Conservation (phyloP, 192 early-diverging fungal species). For the Phlyctochytrium planicorne region DNA sequence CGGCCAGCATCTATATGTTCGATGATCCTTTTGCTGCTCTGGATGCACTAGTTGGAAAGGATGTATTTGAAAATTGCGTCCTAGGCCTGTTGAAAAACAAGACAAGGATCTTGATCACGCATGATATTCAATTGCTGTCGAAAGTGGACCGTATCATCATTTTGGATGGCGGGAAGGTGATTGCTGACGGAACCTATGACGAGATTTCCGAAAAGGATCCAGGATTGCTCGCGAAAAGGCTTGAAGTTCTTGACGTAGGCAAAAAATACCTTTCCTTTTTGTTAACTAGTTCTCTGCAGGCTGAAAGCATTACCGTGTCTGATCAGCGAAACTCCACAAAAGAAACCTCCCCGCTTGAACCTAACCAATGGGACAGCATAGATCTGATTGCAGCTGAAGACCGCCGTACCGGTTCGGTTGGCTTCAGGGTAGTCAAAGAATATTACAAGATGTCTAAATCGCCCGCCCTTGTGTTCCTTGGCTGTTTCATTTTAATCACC, state of each 20-base stretch:
- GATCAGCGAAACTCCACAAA: no score
- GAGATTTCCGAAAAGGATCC: slow-evolving; percentile 56
- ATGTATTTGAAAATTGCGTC: slow-evolving; percentile 22
- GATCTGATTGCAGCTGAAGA: slow-evolving; percentile 33
- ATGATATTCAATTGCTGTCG: slow-evolving; percentile 69
- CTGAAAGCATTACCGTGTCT: no score
- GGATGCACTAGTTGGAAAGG: slow-evolving; percentile 23
- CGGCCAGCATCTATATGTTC: slow-evolving; percentile 65
- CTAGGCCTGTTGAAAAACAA: slow-evolving; percentile 59
- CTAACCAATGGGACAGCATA: no score
- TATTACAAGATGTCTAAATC: not conserved
- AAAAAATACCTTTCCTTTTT: no score
- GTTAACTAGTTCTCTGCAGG: no score
- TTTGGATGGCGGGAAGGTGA: slow-evolving; percentile 56
- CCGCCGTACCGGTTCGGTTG: slow-evolving; percentile 21
- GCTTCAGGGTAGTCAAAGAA: not conserved
- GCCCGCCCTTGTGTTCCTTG: not conserved
- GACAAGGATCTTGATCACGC: slow-evolving; percentile 76
- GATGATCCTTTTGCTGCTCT: slow-evolving; percentile 60
- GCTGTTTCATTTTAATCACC: no score
- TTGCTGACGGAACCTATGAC: slow-evolving; percentile 77
- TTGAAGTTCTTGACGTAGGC: no score
- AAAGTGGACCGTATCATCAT: slow-evolving; percentile 69
- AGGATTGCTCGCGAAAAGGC: slow-evolving; percentile 65
- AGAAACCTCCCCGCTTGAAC: no score